Evolutionary conservation across 805 yeast genomes (phyloP).

Genomic region (Yarrowia sp.): DNA sequence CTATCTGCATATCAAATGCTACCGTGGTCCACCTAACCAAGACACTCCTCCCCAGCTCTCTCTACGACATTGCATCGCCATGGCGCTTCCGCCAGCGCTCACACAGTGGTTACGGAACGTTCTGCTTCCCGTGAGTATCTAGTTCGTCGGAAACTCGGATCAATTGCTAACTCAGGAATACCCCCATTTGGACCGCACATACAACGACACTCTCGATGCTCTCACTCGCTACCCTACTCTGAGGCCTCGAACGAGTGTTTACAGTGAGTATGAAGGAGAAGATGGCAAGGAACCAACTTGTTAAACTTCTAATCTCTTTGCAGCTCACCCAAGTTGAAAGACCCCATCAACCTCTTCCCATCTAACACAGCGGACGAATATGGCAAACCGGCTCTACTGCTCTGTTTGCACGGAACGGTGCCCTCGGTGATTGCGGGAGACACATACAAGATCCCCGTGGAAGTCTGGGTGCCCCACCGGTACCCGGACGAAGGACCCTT

Average conservation of each 20-base stretch:
- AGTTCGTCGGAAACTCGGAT: neutral
- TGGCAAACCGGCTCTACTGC: constrained; percentile 66
- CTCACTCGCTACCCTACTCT: constrained; percentile 61
- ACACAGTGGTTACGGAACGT: constrained; percentile 67
- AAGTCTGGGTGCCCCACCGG: constrained; percentile 76
- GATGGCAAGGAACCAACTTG: too few relatives aligned
- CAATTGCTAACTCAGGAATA: constrained; percentile 54
- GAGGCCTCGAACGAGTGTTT: constrained; percentile 72
- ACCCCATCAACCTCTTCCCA: too few relatives aligned
- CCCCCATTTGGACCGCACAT: constrained; percentile 61
- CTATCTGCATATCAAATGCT: constrained; percentile 32
- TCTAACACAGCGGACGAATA: constrained; percentile 52
- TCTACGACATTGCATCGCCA: constrained; percentile 31
- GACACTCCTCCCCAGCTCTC: neutral
- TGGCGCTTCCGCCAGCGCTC: constrained; percentile 53
- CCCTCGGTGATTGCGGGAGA: constrained; percentile 34
- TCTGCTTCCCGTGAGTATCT: constrained; percentile 55
- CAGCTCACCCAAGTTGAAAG: too few relatives aligned
- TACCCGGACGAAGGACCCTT: constrained; percentile 76
- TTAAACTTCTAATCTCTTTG: too few relatives aligned
- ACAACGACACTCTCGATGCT: constrained; percentile 66
- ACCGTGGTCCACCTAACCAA: constrained; percentile 6
- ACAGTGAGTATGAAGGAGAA: constrained; percentile 47
- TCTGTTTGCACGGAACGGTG: constrained; percentile 65
- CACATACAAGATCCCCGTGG: constrained; percentile 60